Conservation (phyloP, 2,329 filamentous ascomycete species). For the Ceratocystis albifundus region DNA sequence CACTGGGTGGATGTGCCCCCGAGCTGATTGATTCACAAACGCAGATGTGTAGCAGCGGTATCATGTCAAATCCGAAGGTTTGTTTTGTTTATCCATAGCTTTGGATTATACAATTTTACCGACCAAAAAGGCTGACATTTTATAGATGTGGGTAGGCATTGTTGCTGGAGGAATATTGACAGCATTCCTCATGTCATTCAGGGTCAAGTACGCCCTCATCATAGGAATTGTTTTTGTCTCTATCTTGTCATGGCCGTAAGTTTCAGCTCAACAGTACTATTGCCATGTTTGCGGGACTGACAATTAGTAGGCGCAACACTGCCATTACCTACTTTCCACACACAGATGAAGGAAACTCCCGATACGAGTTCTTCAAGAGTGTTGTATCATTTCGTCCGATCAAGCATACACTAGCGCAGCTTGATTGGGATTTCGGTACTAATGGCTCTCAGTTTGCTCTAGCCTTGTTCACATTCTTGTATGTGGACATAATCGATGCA, state of each 20-base stretch:
- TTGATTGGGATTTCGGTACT: constrained; percentile 52
- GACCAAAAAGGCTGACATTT: constrained; percentile 9
- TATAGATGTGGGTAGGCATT: constrained; percentile 71
- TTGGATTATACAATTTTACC: neutral
- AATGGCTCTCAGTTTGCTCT: constrained; percentile 49
- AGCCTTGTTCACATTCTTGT: constrained; percentile 69
- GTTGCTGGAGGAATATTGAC: constrained; percentile 70
- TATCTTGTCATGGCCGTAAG: constrained; percentile 62
- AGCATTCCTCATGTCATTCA: constrained; percentile 67
- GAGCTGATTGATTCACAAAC: constrained; percentile 39
- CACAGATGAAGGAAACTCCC: constrained; percentile 49
- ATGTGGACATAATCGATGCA: constrained; percentile 79
- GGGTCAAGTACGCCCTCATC: constrained; percentile 63
- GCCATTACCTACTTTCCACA: constrained; percentile 62
- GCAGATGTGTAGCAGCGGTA: constrained; percentile 44
- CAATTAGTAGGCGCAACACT: constrained; percentile 45
- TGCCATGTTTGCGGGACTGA: constrained; percentile 2
- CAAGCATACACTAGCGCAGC: constrained; percentile 46
- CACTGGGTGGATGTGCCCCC: constrained; percentile 60
- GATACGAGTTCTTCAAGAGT: constrained; percentile 61
- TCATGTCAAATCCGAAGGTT: constrained; percentile 67
- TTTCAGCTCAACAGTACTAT: constrained; percentile 23
- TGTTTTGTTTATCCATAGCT: constrained; percentile 29
- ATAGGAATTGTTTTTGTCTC: constrained; percentile 61
- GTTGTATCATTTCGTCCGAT: constrained; percentile 64